Evolutionary conservation across 2,329 filamentous ascomycete species (phyloP).

Genomic region (Coniella vitis): DNA sequence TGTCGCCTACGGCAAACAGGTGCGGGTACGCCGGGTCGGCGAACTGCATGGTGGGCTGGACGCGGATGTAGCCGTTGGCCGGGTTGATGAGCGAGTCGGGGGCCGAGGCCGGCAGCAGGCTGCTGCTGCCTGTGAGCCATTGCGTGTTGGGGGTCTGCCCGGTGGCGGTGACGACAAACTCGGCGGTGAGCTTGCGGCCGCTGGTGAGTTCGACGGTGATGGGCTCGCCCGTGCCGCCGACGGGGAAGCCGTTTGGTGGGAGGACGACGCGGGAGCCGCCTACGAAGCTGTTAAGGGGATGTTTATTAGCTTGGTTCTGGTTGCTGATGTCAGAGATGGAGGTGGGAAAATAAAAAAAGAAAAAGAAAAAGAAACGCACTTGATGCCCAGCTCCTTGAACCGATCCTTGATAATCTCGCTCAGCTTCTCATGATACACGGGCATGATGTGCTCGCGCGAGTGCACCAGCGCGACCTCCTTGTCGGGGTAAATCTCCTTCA

Average conservation of each 20-base stretch:
- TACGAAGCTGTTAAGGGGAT: constrained; percentile 16
- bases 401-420: constrained; percentile 29
- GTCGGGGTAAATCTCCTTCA: constrained; percentile 37
- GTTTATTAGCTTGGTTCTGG: constrained; percentile 18
- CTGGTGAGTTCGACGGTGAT: constrained; percentile 26
- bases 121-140: constrained; percentile 24
- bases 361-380: constrained; percentile 10
- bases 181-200: constrained; percentile 28
- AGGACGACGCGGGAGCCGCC: constrained; percentile 24
- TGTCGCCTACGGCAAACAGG: constrained; percentile 47
- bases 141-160: constrained; percentile 42
- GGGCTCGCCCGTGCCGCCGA: constrained; percentile 10
- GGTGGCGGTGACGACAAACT: constrained; percentile 39
- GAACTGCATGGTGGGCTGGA: constrained; percentile 42
- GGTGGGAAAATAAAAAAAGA: too few species aligned
- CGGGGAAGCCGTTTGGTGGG: constrained; percentile 21
- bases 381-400: constrained; percentile 33
- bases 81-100: constrained; percentile 22
- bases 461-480: constrained; percentile 42
- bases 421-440: constrained; percentile 33
- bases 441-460: constrained; percentile 38
- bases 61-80: constrained; percentile 29
- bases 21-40: constrained; percentile 26
- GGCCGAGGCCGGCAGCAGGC: constrained; percentile 19
- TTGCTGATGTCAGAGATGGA: too few species aligned